A percentile compares a stretch with the other conserved stretches of the same genome.
Evolutionary conservation across 306 rosid species (phyloP).

Genomic region (Cicer pinnatifidum): DNA sequence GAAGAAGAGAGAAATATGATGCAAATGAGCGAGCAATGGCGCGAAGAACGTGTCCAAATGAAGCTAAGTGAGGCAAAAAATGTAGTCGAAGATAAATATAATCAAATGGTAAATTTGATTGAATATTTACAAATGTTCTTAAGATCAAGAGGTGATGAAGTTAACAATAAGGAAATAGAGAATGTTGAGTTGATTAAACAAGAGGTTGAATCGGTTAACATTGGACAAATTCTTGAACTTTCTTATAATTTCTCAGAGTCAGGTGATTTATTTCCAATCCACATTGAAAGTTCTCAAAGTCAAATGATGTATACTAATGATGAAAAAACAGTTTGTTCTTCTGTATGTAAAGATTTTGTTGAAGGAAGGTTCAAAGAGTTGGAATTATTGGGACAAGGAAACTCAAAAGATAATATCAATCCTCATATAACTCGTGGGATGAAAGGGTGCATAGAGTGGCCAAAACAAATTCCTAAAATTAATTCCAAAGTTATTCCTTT

Average conservation of each 20-base stretch:
- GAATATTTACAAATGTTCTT: conserved; percentile 52
- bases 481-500: conserved; percentile 49
- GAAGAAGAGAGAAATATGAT: conserved; percentile 75
- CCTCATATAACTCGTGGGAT: no score
- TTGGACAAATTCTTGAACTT: conserved; percentile 48
- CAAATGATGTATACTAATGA: conserved; percentile 13
- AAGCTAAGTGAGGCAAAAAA: conserved; percentile 68
- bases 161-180: conserved; percentile 46
- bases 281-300: background rate
- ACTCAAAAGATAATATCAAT: no score
- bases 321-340: no score
- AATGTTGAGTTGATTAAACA: conserved; percentile 52
- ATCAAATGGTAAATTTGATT: conserved; percentile 54
- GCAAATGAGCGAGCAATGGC: conserved; percentile 64
- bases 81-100: conserved; percentile 60
- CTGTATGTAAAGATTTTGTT: no score
- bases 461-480: conserved; percentile 48
- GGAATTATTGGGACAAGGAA: conserved; percentile 37
- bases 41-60: conserved; percentile 78
- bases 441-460: no score
- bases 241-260: conserved; percentile 45
- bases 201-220: conserved; percentile 46
- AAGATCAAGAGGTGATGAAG: conserved; percentile 48
- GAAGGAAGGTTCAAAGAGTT: conserved; percentile 40
- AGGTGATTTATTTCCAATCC: conserved; percentile 42